Base-by-base conservation (phyloP, 805 yeast species). In the Naumovozyma castellii region DNA sequence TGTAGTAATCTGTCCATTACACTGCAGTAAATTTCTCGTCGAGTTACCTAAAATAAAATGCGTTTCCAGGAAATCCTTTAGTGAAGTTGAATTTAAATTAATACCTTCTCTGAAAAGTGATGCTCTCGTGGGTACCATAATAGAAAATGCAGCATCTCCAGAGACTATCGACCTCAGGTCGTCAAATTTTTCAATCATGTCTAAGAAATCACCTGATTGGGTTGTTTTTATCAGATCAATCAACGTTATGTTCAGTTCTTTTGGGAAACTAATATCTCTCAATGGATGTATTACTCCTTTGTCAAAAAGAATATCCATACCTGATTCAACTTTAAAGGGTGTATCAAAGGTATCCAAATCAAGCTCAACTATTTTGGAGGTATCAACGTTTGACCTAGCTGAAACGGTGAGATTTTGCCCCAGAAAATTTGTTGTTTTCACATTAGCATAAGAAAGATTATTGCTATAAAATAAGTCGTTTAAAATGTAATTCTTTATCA, bases 241-340 rank as follows among this genome's bases (percentile, higher is more conserved):
- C 9, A 80, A 57, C 0, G 78, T 52, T 2, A 88, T 71, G 5
- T 67, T 56, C 22, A 88, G 57, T 18, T 64, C 58, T 0, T 62
- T 56, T 0, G 96, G 95, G 13, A 84, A 61, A 3, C 74, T 46
- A 1, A 84, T 65, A 4, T 69, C 58, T 29, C 70, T 64, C 10
- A 83, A 64, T 1, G 88, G 77, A 55, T 85, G 95, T 1, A 83
- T 75, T 0, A 88, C 95, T 1, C 97, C 97, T 56, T 83, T 81
- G 46, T 75, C 77, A 56, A 84, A 88, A 12, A 88, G 54, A 5
- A 84, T 71, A 54, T 88, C 96, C 1, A 75, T 61, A 43, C 73
- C 69, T 38, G 68, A 44, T 30, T 47, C 31, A 3, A 65, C 34
- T 5, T 44, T 32, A 5, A 60, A 32, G 8, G 46, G 48, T 10